Percentiles rank a stretch among this genome's conserved stretches.
Conservation (phyloP, 2,329 filamentous ascomycete species). For the Emmonsiellopsis sp. region DNA sequence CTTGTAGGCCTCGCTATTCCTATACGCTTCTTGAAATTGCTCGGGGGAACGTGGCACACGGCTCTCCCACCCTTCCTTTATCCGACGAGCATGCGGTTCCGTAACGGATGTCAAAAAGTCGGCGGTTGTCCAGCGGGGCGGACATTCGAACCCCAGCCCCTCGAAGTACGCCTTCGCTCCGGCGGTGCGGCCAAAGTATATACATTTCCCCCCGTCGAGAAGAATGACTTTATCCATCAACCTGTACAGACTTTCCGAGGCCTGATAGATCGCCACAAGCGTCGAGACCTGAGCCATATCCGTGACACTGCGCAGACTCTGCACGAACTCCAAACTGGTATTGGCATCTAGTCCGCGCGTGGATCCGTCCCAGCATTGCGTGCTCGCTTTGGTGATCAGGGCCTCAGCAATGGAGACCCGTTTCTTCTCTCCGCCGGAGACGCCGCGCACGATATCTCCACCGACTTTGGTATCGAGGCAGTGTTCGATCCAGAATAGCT, state of each 20-base stretch:
- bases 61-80: constrained; percentile 49
- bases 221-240: constrained; percentile 61
- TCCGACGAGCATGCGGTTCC: constrained; percentile 48
- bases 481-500: constrained; percentile 63
- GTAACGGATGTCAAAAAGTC: constrained; percentile 72
- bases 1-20: constrained; percentile 38
- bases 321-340: constrained; percentile 64
- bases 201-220: constrained; percentile 59
- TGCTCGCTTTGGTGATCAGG: constrained; percentile 54
- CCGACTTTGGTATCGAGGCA: constrained; percentile 66
- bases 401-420: constrained; percentile 77
- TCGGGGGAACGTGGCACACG: constrained; percentile 46
- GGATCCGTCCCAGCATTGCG: constrained; percentile 69
- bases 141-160: constrained; percentile 63
- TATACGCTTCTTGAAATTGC: constrained; percentile 47
- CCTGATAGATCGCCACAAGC: constrained; percentile 64
- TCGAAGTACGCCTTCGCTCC: constrained; percentile 61
- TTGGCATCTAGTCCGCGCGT: constrained; percentile 66
- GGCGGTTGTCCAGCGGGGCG: constrained; percentile 60
- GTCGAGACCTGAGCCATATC: constrained; percentile 56
- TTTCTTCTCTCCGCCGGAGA: constrained; percentile 65
- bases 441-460: constrained; percentile 63
- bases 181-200: constrained; percentile 59
- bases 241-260: constrained; percentile 43
- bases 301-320: constrained; percentile 55